These are phyloP conservation scores for Knoxia roxburghii DNA, from an alignment of 257 asterid species.

Conservation along the genomic window DNA sequence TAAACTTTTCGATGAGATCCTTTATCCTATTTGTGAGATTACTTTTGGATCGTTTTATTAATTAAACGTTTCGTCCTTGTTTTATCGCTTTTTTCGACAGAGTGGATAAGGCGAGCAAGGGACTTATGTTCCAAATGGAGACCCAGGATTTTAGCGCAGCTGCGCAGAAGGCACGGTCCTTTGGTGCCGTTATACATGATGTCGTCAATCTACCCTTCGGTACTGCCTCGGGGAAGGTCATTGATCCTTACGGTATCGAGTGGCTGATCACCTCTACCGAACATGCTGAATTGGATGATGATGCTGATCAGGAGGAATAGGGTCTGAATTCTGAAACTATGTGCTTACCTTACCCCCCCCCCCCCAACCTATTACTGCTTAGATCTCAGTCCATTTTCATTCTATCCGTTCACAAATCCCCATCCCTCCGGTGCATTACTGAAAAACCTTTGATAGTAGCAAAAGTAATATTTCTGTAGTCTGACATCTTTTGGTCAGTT, in stretches of 20 bases:
- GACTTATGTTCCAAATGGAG: slow-evolving; percentile 48
- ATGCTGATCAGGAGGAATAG: slow-evolving; percentile 32
- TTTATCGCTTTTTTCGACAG: slow-evolving; percentile 18
- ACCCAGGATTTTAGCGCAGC: slow-evolving; percentile 60
- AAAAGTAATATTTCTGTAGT: neutral
- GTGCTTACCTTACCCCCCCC: no score
- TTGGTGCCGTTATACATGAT: slow-evolving; percentile 51
- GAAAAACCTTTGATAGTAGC: no score
- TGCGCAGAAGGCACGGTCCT: slow-evolving; percentile 43
- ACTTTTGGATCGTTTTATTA: neutral
- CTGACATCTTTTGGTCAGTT: neutral
- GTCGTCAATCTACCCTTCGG: slow-evolving; percentile 42
- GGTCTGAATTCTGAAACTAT: neutral
- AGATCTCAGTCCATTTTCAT: no score
- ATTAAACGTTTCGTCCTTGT: neutral
- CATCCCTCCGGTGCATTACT: no score
- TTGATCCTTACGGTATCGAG: slow-evolving; percentile 68
- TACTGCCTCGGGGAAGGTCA: slow-evolving; percentile 55
- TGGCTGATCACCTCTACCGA: slow-evolving; percentile 58
- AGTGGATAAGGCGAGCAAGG: slow-evolving; percentile 24
- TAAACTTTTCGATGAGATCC: no score
- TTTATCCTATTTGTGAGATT: no score
- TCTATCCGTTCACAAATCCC: no score
- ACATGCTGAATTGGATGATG: slow-evolving; percentile 29
- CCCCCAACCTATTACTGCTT: no score